Conservation (phyloP, 768 basidiomycete species). For the Asterophora lycoperdoides region DNA sequence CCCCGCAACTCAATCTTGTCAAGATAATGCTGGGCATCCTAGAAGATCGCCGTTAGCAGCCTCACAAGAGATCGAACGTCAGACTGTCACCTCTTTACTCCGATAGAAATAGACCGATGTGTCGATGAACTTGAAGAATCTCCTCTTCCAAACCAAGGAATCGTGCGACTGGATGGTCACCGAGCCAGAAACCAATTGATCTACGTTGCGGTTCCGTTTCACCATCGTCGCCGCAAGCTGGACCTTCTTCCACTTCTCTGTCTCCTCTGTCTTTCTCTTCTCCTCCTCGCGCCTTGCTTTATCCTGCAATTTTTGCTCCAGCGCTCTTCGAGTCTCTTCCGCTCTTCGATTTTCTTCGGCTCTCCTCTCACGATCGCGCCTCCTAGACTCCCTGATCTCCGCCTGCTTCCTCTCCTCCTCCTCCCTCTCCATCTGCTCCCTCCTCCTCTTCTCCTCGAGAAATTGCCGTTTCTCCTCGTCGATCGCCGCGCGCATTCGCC, state of each 20-base stretch:
- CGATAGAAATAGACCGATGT: constrained; percentile 45
- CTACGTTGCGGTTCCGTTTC: constrained; percentile 31
- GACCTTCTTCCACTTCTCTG: constrained; percentile 44
- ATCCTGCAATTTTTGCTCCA: constrained; percentile 41
- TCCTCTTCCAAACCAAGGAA: constrained; percentile 55
- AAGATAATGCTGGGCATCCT: constrained; percentile 37
- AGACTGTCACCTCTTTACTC: constrained; percentile 42
- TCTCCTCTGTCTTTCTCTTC: constrained; percentile 34
- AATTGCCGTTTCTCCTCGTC: constrained; percentile 38
- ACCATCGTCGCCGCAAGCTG: constrained; percentile 41
- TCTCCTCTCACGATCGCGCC: constrained; percentile 42
- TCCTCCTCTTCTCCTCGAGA: constrained; percentile 33
- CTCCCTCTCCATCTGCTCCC: constrained; percentile 35
- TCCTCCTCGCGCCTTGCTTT: constrained; percentile 43
- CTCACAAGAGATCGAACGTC: neutral
- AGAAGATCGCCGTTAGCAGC: constrained; percentile 3
- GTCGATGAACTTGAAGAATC: constrained; percentile 56
- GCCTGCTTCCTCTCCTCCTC: constrained; percentile 41
- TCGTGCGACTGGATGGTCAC: constrained; percentile 56
- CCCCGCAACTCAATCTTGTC: constrained; percentile 47
- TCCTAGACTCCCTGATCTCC: constrained; percentile 47
- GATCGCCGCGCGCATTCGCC: constrained; percentile 32
- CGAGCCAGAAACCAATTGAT: constrained; percentile 47
- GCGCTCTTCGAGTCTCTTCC: constrained; percentile 51
- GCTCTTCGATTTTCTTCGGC: constrained; percentile 46